Evolutionary conservation across 768 basidiomycete genomes (phyloP).

Genomic region (Phanerodontia chrysosporium): DNA sequence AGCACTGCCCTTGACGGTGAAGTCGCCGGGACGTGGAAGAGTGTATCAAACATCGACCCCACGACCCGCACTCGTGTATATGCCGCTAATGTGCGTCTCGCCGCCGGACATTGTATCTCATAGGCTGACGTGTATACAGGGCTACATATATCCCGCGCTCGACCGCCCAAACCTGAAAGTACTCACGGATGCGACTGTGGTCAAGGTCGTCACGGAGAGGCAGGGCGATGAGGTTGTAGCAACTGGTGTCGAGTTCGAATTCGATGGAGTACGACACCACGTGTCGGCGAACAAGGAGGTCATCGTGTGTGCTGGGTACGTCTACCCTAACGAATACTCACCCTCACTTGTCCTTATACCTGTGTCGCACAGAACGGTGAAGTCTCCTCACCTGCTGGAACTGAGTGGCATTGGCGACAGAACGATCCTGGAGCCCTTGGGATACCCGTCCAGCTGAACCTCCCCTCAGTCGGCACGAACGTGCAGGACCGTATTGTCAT

Average conservation of each 20-base stretch:
- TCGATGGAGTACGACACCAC: constrained; percentile 21
- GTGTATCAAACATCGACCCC: constrained; percentile 16
- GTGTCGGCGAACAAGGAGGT: constrained; percentile 47
- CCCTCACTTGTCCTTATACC: constrained; percentile 70
- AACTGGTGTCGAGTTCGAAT: constrained; percentile 33
- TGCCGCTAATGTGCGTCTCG: constrained; percentile 19
- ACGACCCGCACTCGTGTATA: constrained; percentile 18
- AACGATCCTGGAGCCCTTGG: constrained; percentile 41
- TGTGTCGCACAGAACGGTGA: constrained; percentile 12
- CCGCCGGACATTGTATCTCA: background rate
- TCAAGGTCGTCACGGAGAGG: constrained; percentile 10
- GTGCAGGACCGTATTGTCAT: constrained; percentile 15
- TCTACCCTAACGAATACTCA: constrained; percentile 21
- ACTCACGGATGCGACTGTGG: constrained; percentile 22
- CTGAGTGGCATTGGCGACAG: constrained; percentile 61
- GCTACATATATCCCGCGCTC: constrained; percentile 18
- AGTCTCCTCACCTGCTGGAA: constrained; percentile 5
- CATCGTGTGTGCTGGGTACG: constrained; percentile 25
- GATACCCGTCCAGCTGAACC: constrained; percentile 50
- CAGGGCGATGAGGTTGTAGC: constrained; percentile 20
- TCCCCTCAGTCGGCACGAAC: constrained; percentile 75
- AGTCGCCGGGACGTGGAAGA: constrained; percentile 8
- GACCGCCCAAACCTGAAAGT: constrained; percentile 27
- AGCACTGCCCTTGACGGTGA: background rate
- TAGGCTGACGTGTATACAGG: background rate